Evolutionary conservation across 306 rosid genomes (phyloP), one percentile per base, ranked within the genome.

Genomic region (Vachellia pachyceras): DNA sequence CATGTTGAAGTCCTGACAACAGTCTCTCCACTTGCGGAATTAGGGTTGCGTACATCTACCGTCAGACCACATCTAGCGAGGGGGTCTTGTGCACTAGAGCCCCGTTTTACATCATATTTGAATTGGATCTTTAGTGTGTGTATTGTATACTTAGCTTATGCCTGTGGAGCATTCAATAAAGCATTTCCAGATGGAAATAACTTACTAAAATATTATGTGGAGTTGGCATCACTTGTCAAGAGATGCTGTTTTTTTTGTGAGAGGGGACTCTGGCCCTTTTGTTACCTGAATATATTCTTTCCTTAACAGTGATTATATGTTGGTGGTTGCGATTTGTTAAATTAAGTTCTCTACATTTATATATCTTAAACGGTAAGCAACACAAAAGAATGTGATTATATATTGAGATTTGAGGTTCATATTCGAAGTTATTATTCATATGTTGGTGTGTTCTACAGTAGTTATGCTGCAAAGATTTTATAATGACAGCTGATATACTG

Each of bases 81-180:
- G n/a, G n/a, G n/a, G n/a, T n/a, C n/a, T n/a, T n/a, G n/a, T n/a
- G n/a, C n/a, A n/a, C n/a, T n/a, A n/a, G n/a, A n/a, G n/a, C n/a
- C n/a, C n/a, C n/a, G n/a, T 18, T 68, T 40, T 4, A 7, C 25
- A 5, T 11, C 17, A 13, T 45, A 33, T 66, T 70, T 77, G 44
- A 74, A 45, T 79, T 75, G 68, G 41, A 41, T 67, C 17, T 40
- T 8, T 60, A 13, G 9, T 7, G 3, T 36, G 44, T 23, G 3
- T 81, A 77, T 14, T 14, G 71, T 47, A 7, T 81, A 77, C 13
- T 49, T 75, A 50, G 11, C 15, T n/a, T 69, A 78, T 7, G 33
- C 13, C 46, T 44, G 58, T 50, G 67, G 78, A 80, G 41, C 65
- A 37, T 72, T n/a, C 73, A 39, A 44, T 23, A 66, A 29, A 40